Base-by-base conservation (phyloP, 768 basidiomycete genomes). In the Neoboletus subvelutipes region DNA sequence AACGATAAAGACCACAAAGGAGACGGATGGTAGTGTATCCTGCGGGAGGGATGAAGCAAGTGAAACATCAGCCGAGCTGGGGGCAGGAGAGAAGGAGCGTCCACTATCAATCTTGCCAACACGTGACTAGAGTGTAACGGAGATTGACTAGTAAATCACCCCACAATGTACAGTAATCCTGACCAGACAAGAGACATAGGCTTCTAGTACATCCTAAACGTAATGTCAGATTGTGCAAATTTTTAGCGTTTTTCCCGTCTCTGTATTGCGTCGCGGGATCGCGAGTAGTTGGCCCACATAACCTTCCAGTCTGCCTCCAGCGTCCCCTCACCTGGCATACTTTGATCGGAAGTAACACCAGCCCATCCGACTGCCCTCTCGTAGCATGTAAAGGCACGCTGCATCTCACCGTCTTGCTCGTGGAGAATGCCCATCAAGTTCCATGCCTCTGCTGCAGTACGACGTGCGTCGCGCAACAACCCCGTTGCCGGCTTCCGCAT, bases 371-470 rank as follows among this genome's bases (percentile, higher is more conserved):
- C 71, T 20, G 90, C 89, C 12, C 84, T 81, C 62, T 85, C 81
- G 63, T 87, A 92, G 67, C 84, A 89, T 43, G 78, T 75, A 8
- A 88, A 66, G 9, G 86, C 86, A 34, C 57, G 63, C 46, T 73
- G 61, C 59, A 70, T 60, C 8, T 75, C 71, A 49, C 54, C 69
- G 54, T 45, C 70, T 58, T 62, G 56, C 64, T 90, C 86, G n/a
- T 77, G 76, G 9, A 92, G 72, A 40, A 89, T 73, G 13, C 90
- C 90, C 68, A 85, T 76, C 58, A 91, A 73, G 65, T 83, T 86
- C 87, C 88, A 91, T 6, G 88, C 83, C 69, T 90, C 86, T 1
- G 86, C 85, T 17, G 88, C 84, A 28, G 86, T 83, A 45, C 87
- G 76, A 17, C 86, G 80, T 18, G 90, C 80, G 66, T 91, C 87